These are phyloP conservation scores for Gaertneriomyces sp. DNA, from an alignment of 192 early-diverging fungal species.

Conservation along the genomic window DNA sequence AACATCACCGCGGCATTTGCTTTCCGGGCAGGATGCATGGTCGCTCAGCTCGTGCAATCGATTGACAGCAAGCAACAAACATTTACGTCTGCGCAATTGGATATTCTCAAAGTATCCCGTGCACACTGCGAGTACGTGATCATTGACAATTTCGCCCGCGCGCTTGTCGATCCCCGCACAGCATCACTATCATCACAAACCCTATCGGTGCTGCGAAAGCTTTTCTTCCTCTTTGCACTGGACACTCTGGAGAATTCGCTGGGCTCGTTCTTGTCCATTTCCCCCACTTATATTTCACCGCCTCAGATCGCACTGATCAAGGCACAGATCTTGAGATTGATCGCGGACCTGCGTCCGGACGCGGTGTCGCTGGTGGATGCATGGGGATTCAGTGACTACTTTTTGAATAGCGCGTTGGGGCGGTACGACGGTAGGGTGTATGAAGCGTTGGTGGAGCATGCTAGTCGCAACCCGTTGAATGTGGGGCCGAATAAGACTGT, in stretches of 20 bases:
- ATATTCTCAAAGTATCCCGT: slow-evolving; percentile 66
- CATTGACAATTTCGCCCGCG: slow-evolving; percentile 66
- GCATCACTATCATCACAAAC: slow-evolving; percentile 20
- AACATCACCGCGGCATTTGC: slow-evolving; percentile 67
- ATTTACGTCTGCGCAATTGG: slow-evolving; percentile 75
- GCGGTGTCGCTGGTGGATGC: slow-evolving; percentile 78
- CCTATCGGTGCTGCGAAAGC: neutral
- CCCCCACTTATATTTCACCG: neutral
- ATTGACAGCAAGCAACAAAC: slow-evolving; percentile 58
- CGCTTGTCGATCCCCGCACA: slow-evolving; percentile 44
- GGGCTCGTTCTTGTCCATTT: slow-evolving; percentile 8
- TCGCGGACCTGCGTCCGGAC: slow-evolving; percentile 68
- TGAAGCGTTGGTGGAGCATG: slow-evolving; percentile 70
- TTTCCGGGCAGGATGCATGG: slow-evolving; percentile 68
- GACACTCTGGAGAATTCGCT: slow-evolving; percentile 12
- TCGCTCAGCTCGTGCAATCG: slow-evolving; percentile 56
- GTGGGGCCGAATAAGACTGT: slow-evolving; percentile 47
- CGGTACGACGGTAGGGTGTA: slow-evolving; percentile 77
- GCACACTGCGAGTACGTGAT: slow-evolving; percentile 79
- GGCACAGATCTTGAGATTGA: slow-evolving; percentile 45
- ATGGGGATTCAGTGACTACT: slow-evolving; percentile 71
- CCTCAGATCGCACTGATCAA: slow-evolving; percentile 33
- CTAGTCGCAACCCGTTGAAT: slow-evolving; percentile 73
- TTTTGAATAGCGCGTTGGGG: slow-evolving; percentile 74
- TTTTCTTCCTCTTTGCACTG: slow-evolving; percentile 13